Evolutionary conservation across 2,329 filamentous ascomycete genomes (phyloP).

Genomic region (Incumbomyces delicatus): DNA sequence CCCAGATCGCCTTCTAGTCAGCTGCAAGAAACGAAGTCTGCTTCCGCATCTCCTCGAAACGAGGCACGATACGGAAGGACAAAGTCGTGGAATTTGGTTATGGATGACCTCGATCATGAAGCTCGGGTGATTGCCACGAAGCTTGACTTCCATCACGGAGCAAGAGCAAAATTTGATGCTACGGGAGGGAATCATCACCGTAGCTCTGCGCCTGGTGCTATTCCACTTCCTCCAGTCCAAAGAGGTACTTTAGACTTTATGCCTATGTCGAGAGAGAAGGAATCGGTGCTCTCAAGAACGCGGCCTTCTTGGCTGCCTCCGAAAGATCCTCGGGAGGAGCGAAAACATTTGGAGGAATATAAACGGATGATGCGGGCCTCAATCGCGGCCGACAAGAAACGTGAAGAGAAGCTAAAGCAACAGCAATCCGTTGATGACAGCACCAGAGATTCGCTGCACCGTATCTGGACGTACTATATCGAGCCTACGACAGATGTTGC

Average conservation of each 20-base stretch:
- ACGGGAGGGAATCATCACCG: conserved; percentile 32
- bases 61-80: conserved; percentile 31
- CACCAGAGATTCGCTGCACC: conserved; percentile 43
- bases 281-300: conserved; percentile 54
- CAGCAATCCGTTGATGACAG: conserved; percentile 41
- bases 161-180: conserved; percentile 27
- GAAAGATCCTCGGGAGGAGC: conserved; percentile 78
- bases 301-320: conserved; percentile 59
- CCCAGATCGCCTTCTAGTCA: conserved; percentile 13
- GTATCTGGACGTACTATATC: conserved; percentile 54
- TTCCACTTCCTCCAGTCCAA: conserved; percentile 50
- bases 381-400: conserved; percentile 48
- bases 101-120: conserved; percentile 50
- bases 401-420: conserved; percentile 39
- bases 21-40: conserved; percentile 9
- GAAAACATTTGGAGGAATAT: conserved; percentile 67
- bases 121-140: conserved; percentile 51
- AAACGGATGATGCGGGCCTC: conserved; percentile 57
- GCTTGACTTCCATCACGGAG: conserved; percentile 48
- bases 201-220: conserved; percentile 27
- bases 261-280: conserved; percentile 57
- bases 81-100: conserved; percentile 50
- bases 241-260: conserved; percentile 56
- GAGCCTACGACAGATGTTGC: conserved; percentile 50
- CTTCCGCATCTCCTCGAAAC: conserved; percentile 20